A percentile compares a stretch with the other conserved stretches of the same genome.
phyloP scores from a whole-genome alignment of 2,329 filamentous ascomycete genomes.

The Paraphaeosphaeria minitans region DNA sequence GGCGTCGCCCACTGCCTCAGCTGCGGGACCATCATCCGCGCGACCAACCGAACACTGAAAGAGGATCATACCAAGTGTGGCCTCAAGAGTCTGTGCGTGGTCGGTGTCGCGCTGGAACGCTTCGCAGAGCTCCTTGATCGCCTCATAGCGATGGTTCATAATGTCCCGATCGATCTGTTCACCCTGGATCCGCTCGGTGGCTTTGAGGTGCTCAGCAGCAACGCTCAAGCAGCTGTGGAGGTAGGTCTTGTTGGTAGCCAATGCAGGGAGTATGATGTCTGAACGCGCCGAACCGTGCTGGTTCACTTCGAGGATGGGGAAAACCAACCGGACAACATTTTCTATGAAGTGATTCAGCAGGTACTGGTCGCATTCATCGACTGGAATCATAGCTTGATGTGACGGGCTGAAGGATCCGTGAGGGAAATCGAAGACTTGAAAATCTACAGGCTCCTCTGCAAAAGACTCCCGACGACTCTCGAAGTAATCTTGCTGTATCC shows the following conservation, averaged over 20 bases:
- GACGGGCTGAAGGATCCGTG: conserved; percentile 66
- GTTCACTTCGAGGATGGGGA: conserved; percentile 89
- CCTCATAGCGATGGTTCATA: conserved; percentile 86
- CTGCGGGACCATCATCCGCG: conserved; percentile 64
- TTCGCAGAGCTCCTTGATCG: conserved; percentile 83
- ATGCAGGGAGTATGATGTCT: conserved; percentile 82
- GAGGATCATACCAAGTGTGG: conserved; percentile 92
- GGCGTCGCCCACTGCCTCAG: conserved; percentile 54
- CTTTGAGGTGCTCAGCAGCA: conserved; percentile 89
- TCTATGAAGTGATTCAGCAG: conserved; percentile 90
- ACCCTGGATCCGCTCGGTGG: conserved; percentile 67
- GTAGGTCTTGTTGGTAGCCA: conserved; percentile 91
- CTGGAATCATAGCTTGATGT: conserved; percentile 74
- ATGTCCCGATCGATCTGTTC: conserved; percentile 88
- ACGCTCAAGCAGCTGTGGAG: conserved; percentile 95
- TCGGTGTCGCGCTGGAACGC: conserved; percentile 79
- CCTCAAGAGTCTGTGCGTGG: conserved; percentile 87
- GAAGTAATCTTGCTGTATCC: conserved; percentile 74
- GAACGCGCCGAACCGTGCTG: conserved; percentile 81
- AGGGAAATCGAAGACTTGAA: conserved; percentile 83
- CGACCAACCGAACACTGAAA: conserved; percentile 92
- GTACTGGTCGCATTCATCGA: conserved; percentile 85
- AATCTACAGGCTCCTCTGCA: conserved; percentile 61
- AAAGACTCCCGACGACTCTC: conserved; percentile 72
- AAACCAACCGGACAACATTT: conserved; percentile 84